Conservation (phyloP, 257 asterid species). For the Rehmannia glutinosa region DNA sequence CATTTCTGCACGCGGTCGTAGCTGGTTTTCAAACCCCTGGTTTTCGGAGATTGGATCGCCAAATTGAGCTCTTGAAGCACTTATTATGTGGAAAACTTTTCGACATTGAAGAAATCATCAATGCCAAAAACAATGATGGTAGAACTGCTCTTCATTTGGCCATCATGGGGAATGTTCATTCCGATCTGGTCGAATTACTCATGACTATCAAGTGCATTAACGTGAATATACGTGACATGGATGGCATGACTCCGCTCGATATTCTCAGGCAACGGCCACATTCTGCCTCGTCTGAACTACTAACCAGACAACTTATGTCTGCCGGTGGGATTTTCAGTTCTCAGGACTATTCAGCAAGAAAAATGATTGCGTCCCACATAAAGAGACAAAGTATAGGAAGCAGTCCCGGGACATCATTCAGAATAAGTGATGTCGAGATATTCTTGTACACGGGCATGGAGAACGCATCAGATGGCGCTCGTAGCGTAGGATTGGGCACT, state of each 20-base stretch:
- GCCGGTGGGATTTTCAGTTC: constrained; percentile 77
- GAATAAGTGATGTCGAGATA: constrained; percentile 73
- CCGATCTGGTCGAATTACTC: constrained; percentile 72
- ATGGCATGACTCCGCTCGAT: constrained; percentile 83
- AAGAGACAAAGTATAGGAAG: constrained; percentile 64
- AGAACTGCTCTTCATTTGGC: constrained; percentile 82
- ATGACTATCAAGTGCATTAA: constrained; percentile 54
- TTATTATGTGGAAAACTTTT: constrained; percentile 44
- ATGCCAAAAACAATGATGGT: constrained; percentile 47
- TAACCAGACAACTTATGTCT: constrained; percentile 63
- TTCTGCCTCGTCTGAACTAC: constrained; percentile 65
- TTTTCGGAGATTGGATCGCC: constrained; percentile 80
- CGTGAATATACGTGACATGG: constrained; percentile 63
- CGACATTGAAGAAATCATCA: constrained; percentile 48
- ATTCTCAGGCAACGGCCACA: constrained; percentile 59
- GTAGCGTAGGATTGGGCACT: constrained; percentile 24
- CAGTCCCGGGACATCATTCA: constrained; percentile 87
- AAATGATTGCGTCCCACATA: constrained; percentile 66
- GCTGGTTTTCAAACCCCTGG: constrained; percentile 86
- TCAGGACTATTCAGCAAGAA: constrained; percentile 65
- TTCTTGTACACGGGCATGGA: constrained; percentile 66
- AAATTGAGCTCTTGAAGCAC: constrained; percentile 64
- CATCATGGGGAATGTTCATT: constrained; percentile 66
- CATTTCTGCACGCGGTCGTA: constrained; percentile 72
- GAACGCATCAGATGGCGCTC: constrained; percentile 42